phyloP scores from a whole-genome alignment of 1,139 yeast species.

The Geotrichum bryndzae region DNA sequence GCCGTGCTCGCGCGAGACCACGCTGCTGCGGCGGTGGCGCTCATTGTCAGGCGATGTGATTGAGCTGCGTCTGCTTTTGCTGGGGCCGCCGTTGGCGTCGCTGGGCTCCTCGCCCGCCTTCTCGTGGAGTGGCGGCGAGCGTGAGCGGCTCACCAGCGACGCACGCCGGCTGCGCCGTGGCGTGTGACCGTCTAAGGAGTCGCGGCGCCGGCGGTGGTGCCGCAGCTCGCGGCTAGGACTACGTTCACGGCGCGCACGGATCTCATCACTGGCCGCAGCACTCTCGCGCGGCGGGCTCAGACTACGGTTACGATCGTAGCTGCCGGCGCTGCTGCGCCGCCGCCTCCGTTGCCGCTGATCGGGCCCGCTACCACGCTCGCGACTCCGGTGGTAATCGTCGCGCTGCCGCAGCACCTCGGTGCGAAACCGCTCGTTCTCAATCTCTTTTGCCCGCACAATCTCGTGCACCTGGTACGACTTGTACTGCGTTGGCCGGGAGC shows the following conservation, averaged over 20 bases:
- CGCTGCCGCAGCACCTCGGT: slow-evolving; percentile 16
- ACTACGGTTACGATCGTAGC: slow-evolving; percentile 13
- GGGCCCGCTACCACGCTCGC: not conserved
- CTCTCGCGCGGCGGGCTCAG: slow-evolving; percentile 13
- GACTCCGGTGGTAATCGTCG: not conserved
- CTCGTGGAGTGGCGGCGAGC: slow-evolving; percentile 1
- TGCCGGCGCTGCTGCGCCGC: not conserved
- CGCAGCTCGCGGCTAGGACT: slow-evolving; percentile 6
- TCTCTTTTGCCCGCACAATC: slow-evolving; percentile 20
- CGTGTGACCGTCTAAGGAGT: not conserved
- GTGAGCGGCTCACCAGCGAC: slow-evolving; percentile 5
- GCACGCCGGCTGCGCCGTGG: not conserved
- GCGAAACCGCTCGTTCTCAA: slow-evolving; percentile 22
- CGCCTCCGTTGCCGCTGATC: not conserved
- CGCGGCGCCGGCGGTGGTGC: slow-evolving; percentile 7
- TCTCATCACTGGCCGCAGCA: not conserved
- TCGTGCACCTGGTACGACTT: slow-evolving; percentile 22
- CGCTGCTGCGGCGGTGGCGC: not conserved
- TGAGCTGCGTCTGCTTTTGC: not conserved
- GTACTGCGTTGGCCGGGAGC: slow-evolving; percentile 1
- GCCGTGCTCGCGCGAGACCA: not conserved
- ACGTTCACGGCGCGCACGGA: slow-evolving; percentile 4
- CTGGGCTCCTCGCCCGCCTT: not conserved
- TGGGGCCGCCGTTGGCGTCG: not conserved
- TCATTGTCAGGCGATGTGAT: not conserved